Base-by-base conservation (phyloP, 2,329 filamentous ascomycete genomes). In the Fusarium caatingaense region DNA sequence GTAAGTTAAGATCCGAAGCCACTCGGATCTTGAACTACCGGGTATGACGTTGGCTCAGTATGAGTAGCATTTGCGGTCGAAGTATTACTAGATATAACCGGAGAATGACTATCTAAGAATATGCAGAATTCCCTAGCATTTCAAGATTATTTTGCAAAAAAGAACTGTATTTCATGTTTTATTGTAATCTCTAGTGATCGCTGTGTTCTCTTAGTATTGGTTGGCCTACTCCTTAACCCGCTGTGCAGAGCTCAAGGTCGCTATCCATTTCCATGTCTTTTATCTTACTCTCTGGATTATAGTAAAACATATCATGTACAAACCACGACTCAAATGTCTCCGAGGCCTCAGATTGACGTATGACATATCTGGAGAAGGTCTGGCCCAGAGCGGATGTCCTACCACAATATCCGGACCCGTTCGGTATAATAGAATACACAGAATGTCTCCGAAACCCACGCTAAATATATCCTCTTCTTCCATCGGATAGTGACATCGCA, bases 1-100 rank as follows among this genome's bases (percentile, higher is more conserved):
- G 41, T 40, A 45, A 37, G 48, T 68, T 66, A 67, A 71, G 6
- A 72, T 68, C 73, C 74, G 74, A 74, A 40, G 64, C 16, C 45
- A 60, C 66, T 72, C 73, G 73, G 73, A 69, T 66, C 41, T 68
- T 73, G 66, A 37, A 41, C 56, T 65, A 25, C 32, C 18, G 25
- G 15, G 8, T 47, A 21, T 41, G 21, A 25, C 18, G 20, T 28
- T 10, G 20, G 25, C 50, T 28, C 20, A 56, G 8, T 18, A 20
- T 25, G 42, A 40, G 16, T 13, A 3, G 27, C 3, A 64, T 42
- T 46, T 20, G 42, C 32, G 41, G 44, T 37, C 13, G 1, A 21
- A 32, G 3, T 4, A 3, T 20, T 6, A 25, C 6, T 12, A n/a
- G n/a, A n/a, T n/a, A 4, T 6, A n/a, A n/a, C 6, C 5, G 0